These are phyloP conservation scores for Cynanchum wilfordii DNA, from an alignment of 257 asterid species.

Conservation along the genomic window DNA sequence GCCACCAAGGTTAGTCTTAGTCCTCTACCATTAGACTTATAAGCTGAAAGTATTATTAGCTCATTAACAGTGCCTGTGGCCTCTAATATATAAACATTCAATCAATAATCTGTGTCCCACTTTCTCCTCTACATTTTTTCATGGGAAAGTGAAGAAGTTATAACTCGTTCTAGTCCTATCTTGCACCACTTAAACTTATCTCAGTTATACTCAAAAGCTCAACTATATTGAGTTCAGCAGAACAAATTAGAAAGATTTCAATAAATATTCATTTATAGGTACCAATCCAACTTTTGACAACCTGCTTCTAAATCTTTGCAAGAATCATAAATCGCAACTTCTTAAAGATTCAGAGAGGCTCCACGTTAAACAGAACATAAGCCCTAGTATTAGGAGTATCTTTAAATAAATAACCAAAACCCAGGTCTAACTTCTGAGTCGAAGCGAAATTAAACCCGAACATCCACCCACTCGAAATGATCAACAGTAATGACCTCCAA, in stretches of 20 bases:
- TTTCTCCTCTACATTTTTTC: background rate
- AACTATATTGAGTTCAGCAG: too few species aligned
- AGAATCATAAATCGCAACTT: background rate
- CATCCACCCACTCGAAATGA: background rate
- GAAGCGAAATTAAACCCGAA: background rate
- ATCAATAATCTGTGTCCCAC: background rate
- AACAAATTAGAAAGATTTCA: too few species aligned
- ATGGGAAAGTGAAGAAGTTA: background rate
- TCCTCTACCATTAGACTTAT: background rate
- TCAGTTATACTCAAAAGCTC: too few species aligned
- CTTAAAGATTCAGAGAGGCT: background rate
- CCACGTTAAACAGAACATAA: background rate
- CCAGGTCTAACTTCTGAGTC: background rate
- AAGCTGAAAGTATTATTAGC: background rate
- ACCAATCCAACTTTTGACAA: too few species aligned
- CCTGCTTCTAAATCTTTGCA: background rate
- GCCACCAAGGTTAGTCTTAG: background rate
- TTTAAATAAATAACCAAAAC: background rate
- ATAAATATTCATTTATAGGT: too few species aligned
- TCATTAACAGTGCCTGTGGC: background rate
- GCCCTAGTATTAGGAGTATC: background rate
- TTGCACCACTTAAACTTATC: too few species aligned
- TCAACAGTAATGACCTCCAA: background rate
- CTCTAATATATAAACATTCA: background rate
- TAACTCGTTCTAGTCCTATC: background rate